These are phyloP conservation scores for Nigrospora sphaerica DNA, from an alignment of 2,329 filamentous ascomycete genomes.

Conservation along the genomic window DNA sequence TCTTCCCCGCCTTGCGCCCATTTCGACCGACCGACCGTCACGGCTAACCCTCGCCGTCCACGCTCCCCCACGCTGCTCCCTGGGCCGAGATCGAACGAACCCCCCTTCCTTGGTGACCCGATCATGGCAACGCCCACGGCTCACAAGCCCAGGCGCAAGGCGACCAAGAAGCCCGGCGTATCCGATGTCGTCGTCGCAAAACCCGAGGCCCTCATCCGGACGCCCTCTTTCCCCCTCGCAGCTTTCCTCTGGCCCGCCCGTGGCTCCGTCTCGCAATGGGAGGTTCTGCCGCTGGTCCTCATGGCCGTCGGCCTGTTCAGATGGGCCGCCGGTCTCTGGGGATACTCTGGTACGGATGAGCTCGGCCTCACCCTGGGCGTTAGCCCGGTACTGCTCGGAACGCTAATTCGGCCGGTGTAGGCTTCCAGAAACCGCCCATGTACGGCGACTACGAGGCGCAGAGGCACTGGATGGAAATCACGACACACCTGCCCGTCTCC, in stretches of 20 bases:
- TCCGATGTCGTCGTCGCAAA: slow-evolving; percentile 26
- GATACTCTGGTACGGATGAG: slow-evolving; percentile 69
- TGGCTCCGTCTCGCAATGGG: slow-evolving; percentile 81
- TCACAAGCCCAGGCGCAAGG: slow-evolving; percentile 54
- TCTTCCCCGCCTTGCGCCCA: too few species aligned
- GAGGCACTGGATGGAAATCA: slow-evolving; percentile 98
- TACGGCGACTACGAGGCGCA: slow-evolving; percentile 97
- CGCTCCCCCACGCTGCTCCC: too few species aligned
- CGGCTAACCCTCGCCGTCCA: too few species aligned
- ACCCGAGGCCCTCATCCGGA: slow-evolving; percentile 39
- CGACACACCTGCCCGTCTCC: slow-evolving; percentile 77
- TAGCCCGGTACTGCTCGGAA: too few species aligned
- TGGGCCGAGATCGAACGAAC: too few species aligned
- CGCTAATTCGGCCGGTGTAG: slow-evolving; percentile 30
- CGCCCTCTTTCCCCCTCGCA: slow-evolving; percentile 80
- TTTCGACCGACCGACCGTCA: too few species aligned
- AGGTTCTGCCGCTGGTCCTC: slow-evolving; percentile 77
- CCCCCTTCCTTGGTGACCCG: background rate
- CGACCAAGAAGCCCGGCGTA: slow-evolving; percentile 37
- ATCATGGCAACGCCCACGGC: slow-evolving; percentile 44
- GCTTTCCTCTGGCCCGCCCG: slow-evolving; percentile 93
- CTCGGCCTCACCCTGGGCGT: too few species aligned
- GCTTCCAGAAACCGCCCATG: slow-evolving; percentile 77
- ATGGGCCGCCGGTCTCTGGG: slow-evolving; percentile 89
- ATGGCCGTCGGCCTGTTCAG: slow-evolving; percentile 89